Base-by-base conservation (phyloP, 1,284 basidiomycete genomes). In the Lentinula novae-zelandiae region DNA sequence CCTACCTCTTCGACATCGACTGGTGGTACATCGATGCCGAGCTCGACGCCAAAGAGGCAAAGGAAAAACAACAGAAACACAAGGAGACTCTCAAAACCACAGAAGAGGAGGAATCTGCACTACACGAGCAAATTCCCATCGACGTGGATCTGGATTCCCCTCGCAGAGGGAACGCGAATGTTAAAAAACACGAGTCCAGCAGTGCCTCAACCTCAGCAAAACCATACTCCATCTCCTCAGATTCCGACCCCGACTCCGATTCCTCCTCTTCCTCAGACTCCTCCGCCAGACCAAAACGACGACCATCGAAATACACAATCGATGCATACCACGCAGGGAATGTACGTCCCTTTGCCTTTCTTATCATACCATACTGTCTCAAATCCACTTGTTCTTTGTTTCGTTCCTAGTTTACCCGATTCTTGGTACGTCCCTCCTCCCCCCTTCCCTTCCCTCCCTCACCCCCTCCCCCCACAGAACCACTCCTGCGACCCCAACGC, bases 401-500 rank as follows among this genome's bases (percentile, higher is more conserved):
- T n/a, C 42, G 66, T 53, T 52, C 13, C 12, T 65, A 90, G 87
- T 89, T 89, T 72, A 89, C 87, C 44, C 78, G 87, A 15, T 90
- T 86, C 66, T 66, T 89, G 67, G 86, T 85, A 68, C 69, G 79
- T 74, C 9, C 12, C 60, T 66, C 67, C 22, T 55, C 57, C 61
- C 7, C 1, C n/a, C 17, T 6, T n/a, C n/a, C 0, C 2, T 5
- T 9, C 13, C 46, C 46, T 56, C 33, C 13, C 38, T 13, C 38
- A 3, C 5, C 36, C 36, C 36, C 33, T 8, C 60, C 5, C 13
- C 2, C 20, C n/a, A 4, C 63, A 93, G 91, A 95, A 95, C 67
- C 93, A 96, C 68, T 93, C 90, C 15, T 96, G 94, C 69, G 86
- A 93, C 63, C 93, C 95, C 0, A 97, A 96, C 70, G 85, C 91